Evolutionary conservation across 2,329 filamentous ascomycete species (phyloP).

Genomic region (Phaeosphaeriaceae sp.): DNA sequence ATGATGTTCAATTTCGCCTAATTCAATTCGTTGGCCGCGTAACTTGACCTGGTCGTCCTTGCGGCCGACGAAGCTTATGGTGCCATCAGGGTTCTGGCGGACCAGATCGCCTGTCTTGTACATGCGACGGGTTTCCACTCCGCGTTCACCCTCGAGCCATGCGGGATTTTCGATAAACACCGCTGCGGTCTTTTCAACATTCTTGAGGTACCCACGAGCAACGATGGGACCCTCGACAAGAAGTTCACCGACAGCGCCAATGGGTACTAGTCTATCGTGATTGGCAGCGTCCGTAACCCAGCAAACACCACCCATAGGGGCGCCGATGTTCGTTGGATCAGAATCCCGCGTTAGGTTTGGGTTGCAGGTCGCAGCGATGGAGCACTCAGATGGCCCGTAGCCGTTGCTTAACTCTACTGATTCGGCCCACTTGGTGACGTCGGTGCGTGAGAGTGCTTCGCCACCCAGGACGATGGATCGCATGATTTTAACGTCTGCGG

Average conservation of each 20-base stretch:
- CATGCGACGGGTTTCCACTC: conserved; percentile 26
- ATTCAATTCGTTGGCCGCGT: conserved; percentile 30
- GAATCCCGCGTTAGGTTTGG: conserved; percentile 17
- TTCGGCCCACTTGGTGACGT: no score
- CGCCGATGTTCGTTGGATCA: conserved; percentile 45
- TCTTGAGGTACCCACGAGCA: conserved; percentile 32
- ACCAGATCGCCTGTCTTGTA: conserved; percentile 34
- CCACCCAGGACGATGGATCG: no score
- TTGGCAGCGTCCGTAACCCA: conserved; percentile 42
- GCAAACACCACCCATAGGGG: conserved; percentile 49
- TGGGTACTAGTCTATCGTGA: conserved; percentile 13
- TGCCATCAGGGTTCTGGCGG: conserved; percentile 19
- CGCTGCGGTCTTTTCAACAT: conserved; percentile 28
- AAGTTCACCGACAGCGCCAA: conserved; percentile 52
- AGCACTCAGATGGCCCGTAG: no score
- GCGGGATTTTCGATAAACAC: conserved; percentile 38
- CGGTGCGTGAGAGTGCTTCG: no score
- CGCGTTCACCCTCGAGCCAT: conserved; percentile 22
- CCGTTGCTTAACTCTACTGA: no score
- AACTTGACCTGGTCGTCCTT: conserved; percentile 33
- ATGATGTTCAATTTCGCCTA: conserved; percentile 27
- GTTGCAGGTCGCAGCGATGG: no score
- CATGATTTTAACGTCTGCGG: no score
- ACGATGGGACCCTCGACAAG: conserved; percentile 61
- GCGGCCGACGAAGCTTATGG: conserved; percentile 21